Conservation (phyloP, 1,139 yeast species). For the Saccharomyces hybrid region DNA sequence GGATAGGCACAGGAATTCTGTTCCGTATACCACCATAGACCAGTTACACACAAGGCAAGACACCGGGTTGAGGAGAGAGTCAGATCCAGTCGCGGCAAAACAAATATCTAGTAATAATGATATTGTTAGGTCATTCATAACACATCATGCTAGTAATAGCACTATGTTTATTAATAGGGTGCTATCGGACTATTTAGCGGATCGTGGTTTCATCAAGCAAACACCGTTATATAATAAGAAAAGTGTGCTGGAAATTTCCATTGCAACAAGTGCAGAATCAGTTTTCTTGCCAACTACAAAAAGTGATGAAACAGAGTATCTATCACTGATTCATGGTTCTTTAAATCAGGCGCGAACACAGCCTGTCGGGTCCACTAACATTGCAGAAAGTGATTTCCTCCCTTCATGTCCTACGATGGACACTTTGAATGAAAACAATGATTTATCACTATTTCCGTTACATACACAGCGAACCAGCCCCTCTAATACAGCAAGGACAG, state of each 20-base stretch:
- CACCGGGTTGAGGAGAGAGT: background rate
- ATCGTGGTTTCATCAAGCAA: slow-evolving; percentile 9
- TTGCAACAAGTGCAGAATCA: slow-evolving; percentile 21
- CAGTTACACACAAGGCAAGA: background rate
- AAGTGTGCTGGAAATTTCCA: slow-evolving; percentile 11
- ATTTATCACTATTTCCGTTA: slow-evolving; percentile 1
- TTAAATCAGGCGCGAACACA: background rate
- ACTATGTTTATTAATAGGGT: background rate
- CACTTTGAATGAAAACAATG: slow-evolving; percentile 4
- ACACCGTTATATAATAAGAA: slow-evolving; percentile 11
- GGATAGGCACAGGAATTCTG: background rate
- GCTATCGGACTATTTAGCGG: slow-evolving; percentile 2
- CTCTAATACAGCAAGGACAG: background rate
- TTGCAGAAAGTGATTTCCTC: background rate
- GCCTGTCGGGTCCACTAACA: background rate
- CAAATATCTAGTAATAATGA: background rate
- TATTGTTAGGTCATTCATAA: background rate
- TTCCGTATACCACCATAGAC: background rate
- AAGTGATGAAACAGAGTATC: slow-evolving; percentile 1
- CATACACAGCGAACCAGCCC: background rate
- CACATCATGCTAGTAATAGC: background rate
- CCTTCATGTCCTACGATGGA: slow-evolving; percentile 1
- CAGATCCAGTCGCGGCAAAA: background rate
- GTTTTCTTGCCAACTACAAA: slow-evolving; percentile 22
- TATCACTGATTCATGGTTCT: background rate